Conservation (phyloP, 2,329 filamentous ascomycete species). For the Fusarium denticulatum region DNA sequence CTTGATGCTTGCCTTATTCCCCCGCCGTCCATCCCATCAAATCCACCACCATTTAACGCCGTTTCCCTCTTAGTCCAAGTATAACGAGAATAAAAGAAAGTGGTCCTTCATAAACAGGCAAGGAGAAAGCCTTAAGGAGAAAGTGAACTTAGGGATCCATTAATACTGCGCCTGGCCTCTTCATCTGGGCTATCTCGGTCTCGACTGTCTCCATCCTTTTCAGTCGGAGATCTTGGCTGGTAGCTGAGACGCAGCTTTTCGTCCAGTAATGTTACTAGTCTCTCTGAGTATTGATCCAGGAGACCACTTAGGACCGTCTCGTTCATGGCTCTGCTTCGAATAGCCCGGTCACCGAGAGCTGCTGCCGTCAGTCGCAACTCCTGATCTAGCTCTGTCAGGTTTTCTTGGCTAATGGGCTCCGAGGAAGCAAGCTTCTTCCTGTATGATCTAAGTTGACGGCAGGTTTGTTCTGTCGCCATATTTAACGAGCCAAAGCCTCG, state of each 20-base stretch:
- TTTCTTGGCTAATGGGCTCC: constrained; percentile 65
- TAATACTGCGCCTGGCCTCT: constrained; percentile 47
- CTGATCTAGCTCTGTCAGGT: constrained; percentile 70
- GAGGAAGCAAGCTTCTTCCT: constrained; percentile 69
- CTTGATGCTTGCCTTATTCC: constrained; percentile 26
- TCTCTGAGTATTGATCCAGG: constrained; percentile 79
- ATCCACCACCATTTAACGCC: constrained; percentile 35
- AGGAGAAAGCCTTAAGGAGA: constrained; percentile 42
- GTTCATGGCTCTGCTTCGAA: constrained; percentile 63
- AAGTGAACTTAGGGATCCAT: constrained; percentile 49
- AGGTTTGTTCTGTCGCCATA: constrained; percentile 72
- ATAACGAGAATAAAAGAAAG: constrained; percentile 10
- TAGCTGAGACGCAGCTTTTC: constrained; percentile 70
- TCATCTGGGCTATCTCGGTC: constrained; percentile 41
- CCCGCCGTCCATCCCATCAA: constrained; percentile 30
- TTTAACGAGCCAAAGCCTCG: constrained; percentile 66
- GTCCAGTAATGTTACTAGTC: constrained; percentile 75
- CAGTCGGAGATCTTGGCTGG: constrained; percentile 44
- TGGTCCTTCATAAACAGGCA: constrained; percentile 27
- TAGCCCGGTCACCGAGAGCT: constrained; percentile 67
- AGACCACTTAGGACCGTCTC: constrained; percentile 70
- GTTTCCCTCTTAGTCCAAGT: constrained; percentile 1
- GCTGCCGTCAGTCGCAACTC: constrained; percentile 71
- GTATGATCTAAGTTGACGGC: constrained; percentile 69
- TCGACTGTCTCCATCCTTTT: constrained; percentile 43